A percentile compares a stretch with the other conserved stretches of the same genome.
Conservation (phyloP, 2,329 filamentous ascomycete genomes). For the Cytospora chrysosperma region DNA sequence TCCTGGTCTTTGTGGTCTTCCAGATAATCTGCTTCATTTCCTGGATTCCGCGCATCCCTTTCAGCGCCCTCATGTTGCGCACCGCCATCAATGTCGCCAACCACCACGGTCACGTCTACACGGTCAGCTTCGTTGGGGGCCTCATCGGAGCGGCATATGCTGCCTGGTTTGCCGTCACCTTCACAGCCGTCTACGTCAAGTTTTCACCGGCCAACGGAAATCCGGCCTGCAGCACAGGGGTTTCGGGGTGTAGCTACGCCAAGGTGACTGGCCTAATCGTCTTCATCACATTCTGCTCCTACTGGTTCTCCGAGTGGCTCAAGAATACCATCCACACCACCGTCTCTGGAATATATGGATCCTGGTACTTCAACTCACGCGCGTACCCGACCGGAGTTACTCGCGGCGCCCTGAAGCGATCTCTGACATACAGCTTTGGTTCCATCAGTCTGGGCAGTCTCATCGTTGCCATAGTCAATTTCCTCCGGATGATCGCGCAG, state of each 20-base stretch:
- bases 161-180: slow-evolving; percentile 82
- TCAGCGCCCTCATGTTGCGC: slow-evolving; percentile 85
- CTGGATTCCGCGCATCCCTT: slow-evolving; percentile 89
- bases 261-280: slow-evolving; percentile 83
- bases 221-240: slow-evolving; percentile 50
- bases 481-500: slow-evolving; percentile 77
- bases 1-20: slow-evolving; percentile 79
- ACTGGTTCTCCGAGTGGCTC: slow-evolving; percentile 91
- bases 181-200: slow-evolving; percentile 82
- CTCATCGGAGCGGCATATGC: slow-evolving; percentile 72
- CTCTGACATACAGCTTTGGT: slow-evolving; percentile 88
- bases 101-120: slow-evolving; percentile 79
- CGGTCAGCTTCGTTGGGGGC: slow-evolving; percentile 82
- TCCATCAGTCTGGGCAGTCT: slow-evolving; percentile 86
- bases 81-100: slow-evolving; percentile 84
- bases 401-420: slow-evolving; percentile 75
- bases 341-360: slow-evolving; percentile 84
- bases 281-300: slow-evolving; percentile 87
- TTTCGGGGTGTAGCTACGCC: slow-evolving; percentile 66
- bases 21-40: slow-evolving; percentile 79
- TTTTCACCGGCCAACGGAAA: slow-evolving; percentile 66
- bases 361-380: slow-evolving; percentile 81
- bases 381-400: slow-evolving; percentile 77
- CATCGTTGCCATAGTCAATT: slow-evolving; percentile 83
- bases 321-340: slow-evolving; percentile 92